These are phyloP conservation scores for Gentiana dahurica DNA, from an alignment of 257 asterid genomes.

Conservation along the genomic window DNA sequence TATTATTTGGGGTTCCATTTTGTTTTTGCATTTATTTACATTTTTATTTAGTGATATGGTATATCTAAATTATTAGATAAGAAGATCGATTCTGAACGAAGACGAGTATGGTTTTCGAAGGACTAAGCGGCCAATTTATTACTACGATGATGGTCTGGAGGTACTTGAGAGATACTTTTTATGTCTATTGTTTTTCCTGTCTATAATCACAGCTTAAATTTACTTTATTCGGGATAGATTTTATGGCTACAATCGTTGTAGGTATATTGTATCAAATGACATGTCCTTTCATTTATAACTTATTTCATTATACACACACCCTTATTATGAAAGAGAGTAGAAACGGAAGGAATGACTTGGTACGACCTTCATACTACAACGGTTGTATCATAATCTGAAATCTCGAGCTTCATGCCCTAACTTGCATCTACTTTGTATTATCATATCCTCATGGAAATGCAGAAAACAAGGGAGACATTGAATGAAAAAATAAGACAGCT, in stretches of 20 bases:
- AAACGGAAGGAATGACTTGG: too few relatives aligned
- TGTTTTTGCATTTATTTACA: too few relatives aligned
- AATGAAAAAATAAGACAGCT: slow-evolving; percentile 53
- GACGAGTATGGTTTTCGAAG: slow-evolving; percentile 67
- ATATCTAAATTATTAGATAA: slow-evolving; percentile 35
- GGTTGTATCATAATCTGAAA: too few relatives aligned
- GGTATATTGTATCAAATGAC: too few relatives aligned
- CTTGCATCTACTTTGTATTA: not conserved
- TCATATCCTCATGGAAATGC: not conserved
- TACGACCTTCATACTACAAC: too few relatives aligned
- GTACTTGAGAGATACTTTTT: slow-evolving; percentile 14
- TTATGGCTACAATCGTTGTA: not conserved
- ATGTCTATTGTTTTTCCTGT: slow-evolving; percentile 14
- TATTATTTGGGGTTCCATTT: too few relatives aligned
- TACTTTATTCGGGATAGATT: slow-evolving; percentile 23
- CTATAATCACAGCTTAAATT: slow-evolving; percentile 69
- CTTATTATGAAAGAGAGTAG: too few relatives aligned
- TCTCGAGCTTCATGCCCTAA: not conserved
- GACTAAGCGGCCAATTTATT: slow-evolving; percentile 28
- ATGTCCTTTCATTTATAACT: too few relatives aligned
- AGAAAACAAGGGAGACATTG: slow-evolving; percentile 49
- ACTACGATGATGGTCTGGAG: too few relatives aligned
- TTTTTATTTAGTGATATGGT: not conserved
- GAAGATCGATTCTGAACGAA: slow-evolving; percentile 70
- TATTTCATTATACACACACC: too few relatives aligned